Conservation (phyloP, 768 basidiomycete genomes). For the Russula lepida region DNA sequence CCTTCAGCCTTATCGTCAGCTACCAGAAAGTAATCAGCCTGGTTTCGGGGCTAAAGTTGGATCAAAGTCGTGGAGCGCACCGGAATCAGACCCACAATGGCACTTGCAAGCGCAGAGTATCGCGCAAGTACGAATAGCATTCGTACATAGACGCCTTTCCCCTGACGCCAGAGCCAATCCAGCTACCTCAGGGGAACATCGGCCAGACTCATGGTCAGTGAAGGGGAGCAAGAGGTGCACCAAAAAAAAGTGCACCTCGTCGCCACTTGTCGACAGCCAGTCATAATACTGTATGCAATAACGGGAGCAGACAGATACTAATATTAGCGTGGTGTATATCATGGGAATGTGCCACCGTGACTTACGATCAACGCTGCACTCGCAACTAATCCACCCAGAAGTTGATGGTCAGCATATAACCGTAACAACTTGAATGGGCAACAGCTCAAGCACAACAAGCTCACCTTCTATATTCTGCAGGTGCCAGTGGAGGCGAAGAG, state of each 20-base stretch:
- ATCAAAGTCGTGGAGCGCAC: neutral
- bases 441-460: neutral
- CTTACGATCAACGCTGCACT: constrained; percentile 8
- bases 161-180: constrained; percentile 4
- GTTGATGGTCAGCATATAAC: neutral
- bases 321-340: neutral
- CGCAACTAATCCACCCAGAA: neutral
- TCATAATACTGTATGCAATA: constrained; percentile 5
- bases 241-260: constrained; percentile 1
- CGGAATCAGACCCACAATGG: neutral
- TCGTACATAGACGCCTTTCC: neutral
- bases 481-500: neutral
- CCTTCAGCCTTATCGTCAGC: neutral
- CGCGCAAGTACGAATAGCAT: constrained; percentile 7
- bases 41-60: neutral
- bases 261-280: constrained; percentile 2
- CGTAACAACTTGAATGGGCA: too few species aligned
- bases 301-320: neutral
- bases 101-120: constrained; percentile 9
- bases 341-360: neutral
- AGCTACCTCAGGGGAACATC: neutral
- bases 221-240: too few species aligned
- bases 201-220: neutral
- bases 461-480: constrained; percentile 9
- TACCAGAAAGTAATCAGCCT: neutral